Evolutionary conservation across 495 filamentous ascomycete species (phyloP).

Genomic region (Podospora comata): DNA sequence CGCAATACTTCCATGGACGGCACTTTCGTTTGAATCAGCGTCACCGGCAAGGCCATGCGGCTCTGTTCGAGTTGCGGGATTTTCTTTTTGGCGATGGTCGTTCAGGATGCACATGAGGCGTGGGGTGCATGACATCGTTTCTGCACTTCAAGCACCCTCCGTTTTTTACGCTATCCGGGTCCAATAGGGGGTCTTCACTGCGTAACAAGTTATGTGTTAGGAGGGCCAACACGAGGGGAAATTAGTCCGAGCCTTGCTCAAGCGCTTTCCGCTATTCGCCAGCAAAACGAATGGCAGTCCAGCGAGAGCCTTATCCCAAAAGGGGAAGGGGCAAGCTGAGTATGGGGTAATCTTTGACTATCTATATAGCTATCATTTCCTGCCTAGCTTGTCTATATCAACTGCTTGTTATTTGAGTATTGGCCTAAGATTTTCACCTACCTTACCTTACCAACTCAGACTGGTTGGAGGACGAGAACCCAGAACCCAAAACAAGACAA

Average conservation of each 20-base stretch:
- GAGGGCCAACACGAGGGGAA: not conserved
- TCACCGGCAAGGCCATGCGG: not conserved
- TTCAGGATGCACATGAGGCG: not conserved
- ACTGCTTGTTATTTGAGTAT: too few species aligned
- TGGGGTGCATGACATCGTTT: not conserved
- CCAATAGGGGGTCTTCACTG: not conserved
- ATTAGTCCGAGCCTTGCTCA: not conserved
- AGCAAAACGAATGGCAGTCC: not conserved
- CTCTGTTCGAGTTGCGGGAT: not conserved
- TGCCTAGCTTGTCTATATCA: too few species aligned
- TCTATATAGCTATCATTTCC: not conserved
- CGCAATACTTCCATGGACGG: too few species aligned
- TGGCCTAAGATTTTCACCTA: too few species aligned
- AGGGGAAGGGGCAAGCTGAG: not conserved
- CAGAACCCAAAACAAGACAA: not conserved
- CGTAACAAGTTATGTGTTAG: not conserved
- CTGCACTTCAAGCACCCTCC: not conserved
- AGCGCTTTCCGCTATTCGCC: not conserved
- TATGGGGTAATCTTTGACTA: not conserved
- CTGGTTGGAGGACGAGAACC: too few species aligned
- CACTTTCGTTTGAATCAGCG: too few species aligned
- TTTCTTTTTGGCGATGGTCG: not conserved
- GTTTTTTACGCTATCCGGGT: not conserved
- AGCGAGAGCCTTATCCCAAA: not conserved
- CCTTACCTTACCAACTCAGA: too few species aligned